Evolutionary conservation across 768 basidiomycete genomes (phyloP), one percentile per base, ranked within the genome.

Genomic region (Psilocybe subaeruginosa): DNA sequence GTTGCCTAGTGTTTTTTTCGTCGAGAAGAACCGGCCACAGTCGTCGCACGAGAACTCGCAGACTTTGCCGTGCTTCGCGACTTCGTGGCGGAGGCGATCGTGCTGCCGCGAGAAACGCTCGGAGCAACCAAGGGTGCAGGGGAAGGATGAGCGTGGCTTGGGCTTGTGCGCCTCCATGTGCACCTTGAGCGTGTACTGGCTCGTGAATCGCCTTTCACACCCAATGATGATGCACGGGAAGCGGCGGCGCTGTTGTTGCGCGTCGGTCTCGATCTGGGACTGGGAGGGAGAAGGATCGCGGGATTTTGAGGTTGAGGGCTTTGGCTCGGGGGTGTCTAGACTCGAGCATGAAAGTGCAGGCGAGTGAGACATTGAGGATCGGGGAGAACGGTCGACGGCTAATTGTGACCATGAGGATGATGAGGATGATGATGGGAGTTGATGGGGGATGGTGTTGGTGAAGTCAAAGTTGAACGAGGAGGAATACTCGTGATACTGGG

Each of bases 41-140:
- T 80, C 78, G 8, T 78, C 74, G 64, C 84, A 86, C 1, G 72
- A 70, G 67, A 82, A 84, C 62, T 85, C 83, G 72, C 84, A 86
- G 47, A 84, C 64, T 65, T 83, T 84, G 12, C 81, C 80, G 61
- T 86, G 84, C 67, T 86, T 83, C 8, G 81, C 80, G 4, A 86
- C 83, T 68, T 86, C 84, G 60, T 86, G 84, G 56, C 84, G 78
- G 11, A 86, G 76, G 35, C 83, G 73, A 61, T 86, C 84, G 63
- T 86, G 84, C 59, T 84, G 83, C 53, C 84, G 73, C 33, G 83
- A 85, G 69, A 86, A 86, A 8, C 75, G 76, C 69, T 85, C 83
- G 5, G 76, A 72, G 66, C 84, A 86, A 12, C 84, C 84, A n/a
- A 80, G 73, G 5, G 82, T 82, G 67, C 84, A 85, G 16, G 79